Evolutionary conservation across 2,329 filamentous ascomycete genomes (phyloP).

Genomic region (Microascus cirrosus): DNA sequence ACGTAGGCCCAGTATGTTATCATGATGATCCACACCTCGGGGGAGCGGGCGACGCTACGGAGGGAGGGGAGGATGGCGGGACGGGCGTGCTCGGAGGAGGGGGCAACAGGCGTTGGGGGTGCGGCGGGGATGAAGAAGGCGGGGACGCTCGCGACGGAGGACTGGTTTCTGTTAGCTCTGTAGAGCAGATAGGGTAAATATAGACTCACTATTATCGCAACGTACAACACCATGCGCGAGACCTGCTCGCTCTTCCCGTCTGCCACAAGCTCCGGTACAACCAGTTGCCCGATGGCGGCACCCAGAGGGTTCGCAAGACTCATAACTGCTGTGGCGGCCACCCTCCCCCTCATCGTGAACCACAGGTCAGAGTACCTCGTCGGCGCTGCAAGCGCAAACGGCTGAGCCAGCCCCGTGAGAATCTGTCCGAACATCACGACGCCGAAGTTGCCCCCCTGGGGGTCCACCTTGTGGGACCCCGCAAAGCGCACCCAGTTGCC

Average conservation of each 20-base stretch:
- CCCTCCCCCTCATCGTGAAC: slow-evolving; percentile 68
- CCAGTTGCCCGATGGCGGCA: slow-evolving; percentile 76
- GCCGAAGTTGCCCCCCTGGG: slow-evolving; percentile 53
- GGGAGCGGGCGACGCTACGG: slow-evolving; percentile 41
- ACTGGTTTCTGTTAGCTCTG: slow-evolving; percentile 21
- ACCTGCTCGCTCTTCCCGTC: slow-evolving; percentile 41
- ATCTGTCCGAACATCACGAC: slow-evolving; percentile 87
- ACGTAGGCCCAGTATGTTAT: slow-evolving; percentile 78
- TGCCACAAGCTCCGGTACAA: slow-evolving; percentile 65
- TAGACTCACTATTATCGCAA: slow-evolving; percentile 63
- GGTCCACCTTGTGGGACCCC: slow-evolving; percentile 39
- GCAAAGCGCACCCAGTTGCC: slow-evolving; percentile 91
- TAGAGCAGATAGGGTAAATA: background rate
- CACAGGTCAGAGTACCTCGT: slow-evolving; percentile 88
- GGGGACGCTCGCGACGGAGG: slow-evolving; percentile 56
- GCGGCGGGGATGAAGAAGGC: slow-evolving; percentile 68
- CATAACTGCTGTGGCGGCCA: slow-evolving; percentile 76
- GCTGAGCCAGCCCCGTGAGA: slow-evolving; percentile 78
- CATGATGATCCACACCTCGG: slow-evolving; percentile 71
- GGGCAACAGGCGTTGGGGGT: slow-evolving; percentile 68
- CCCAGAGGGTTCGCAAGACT: slow-evolving; percentile 85
- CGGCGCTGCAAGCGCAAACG: slow-evolving; percentile 82
- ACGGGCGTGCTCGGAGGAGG: slow-evolving; percentile 52
- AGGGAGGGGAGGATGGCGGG: slow-evolving; percentile 38
- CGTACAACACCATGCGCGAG: slow-evolving; percentile 73